Conservation (phyloP, 2,329 filamentous ascomycete genomes). For the Colletotrichum graminicola region DNA sequence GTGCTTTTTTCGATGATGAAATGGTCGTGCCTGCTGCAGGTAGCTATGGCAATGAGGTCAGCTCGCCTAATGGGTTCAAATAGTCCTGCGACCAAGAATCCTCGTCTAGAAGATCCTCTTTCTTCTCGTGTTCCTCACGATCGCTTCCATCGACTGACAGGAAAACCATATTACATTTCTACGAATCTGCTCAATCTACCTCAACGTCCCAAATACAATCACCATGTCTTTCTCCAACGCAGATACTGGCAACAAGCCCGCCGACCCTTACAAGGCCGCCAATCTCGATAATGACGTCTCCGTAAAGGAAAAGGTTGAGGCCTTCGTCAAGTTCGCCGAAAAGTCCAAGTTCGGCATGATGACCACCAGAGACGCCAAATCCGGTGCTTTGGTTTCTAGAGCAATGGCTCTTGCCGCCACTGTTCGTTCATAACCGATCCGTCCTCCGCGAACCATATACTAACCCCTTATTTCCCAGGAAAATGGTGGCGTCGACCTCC, state of each 20-base stretch:
- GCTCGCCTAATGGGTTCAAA: conserved; percentile 34
- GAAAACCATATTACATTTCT: neutral
- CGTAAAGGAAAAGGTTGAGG: conserved; percentile 81
- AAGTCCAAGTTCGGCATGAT: conserved; percentile 89
- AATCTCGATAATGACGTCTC: conserved; percentile 74
- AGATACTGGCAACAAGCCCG: conserved; percentile 70
- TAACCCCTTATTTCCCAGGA: conserved; percentile 65
- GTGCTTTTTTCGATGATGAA: conserved; percentile 38
- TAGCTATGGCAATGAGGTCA: conserved; percentile 35
- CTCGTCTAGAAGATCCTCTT: neutral
- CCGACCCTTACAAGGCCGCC: conserved; percentile 82
- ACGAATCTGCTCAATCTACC: neutral
- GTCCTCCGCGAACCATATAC: rapidly evolving
- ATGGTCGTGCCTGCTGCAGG: conserved; percentile 33
- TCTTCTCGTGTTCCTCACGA: neutral
- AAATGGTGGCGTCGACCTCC: conserved; percentile 80
- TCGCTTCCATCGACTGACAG: neutral
- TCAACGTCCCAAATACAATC: neutral
- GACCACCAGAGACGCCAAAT: conserved; percentile 78
- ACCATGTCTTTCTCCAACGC: conserved; percentile 66
- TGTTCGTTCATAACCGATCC: conserved; percentile 56
- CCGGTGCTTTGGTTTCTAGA: conserved; percentile 79
- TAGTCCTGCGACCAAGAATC: conserved; percentile 3
- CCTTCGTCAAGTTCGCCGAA: conserved; percentile 77
- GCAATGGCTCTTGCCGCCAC: conserved; percentile 88